These are phyloP conservation scores for Scalesia atractyloides DNA, from an alignment of 129 eudicot genomes.

Conservation along the genomic window DNA sequence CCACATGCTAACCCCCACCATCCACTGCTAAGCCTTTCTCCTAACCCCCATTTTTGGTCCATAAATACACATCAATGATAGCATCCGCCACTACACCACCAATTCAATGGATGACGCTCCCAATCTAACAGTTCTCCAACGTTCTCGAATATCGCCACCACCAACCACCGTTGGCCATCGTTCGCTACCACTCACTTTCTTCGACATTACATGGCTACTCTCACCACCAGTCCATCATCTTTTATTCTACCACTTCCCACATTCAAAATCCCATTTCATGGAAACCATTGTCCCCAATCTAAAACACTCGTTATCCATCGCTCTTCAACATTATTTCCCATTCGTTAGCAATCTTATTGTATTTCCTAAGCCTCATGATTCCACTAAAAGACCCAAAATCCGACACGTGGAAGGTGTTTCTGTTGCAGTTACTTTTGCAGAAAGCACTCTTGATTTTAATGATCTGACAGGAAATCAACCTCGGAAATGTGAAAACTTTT, in stretches of 20 bases:
- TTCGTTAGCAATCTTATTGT: neutral
- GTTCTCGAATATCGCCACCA: slow-evolving; percentile 38
- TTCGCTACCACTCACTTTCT: slow-evolving; percentile 44
- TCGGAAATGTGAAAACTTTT: slow-evolving; percentile 36
- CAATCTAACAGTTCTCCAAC: slow-evolving; percentile 32
- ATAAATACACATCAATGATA: neutral
- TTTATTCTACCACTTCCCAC: slow-evolving; percentile 47
- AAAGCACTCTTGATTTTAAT: slow-evolving; percentile 37
- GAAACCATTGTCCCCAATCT: slow-evolving; percentile 41
- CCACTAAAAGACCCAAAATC: slow-evolving; percentile 36
- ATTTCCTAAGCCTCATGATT: neutral
- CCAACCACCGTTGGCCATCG: slow-evolving; percentile 35
- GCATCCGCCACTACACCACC: neutral
- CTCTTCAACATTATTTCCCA: slow-evolving; percentile 28
- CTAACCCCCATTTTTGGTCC: slow-evolving; percentile 4
- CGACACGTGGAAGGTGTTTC: slow-evolving; percentile 40
- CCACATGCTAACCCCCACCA: slow-evolving; percentile 2
- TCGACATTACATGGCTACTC: slow-evolving; percentile 47
- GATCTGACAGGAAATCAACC: slow-evolving; percentile 41
- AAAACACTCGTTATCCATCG: slow-evolving; percentile 43
- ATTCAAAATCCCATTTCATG: slow-evolving; percentile 35
- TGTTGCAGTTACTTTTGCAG: slow-evolving; percentile 38
- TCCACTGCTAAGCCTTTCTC: slow-evolving; percentile 19
- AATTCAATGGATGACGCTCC: slow-evolving; percentile 18
- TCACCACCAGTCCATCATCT: slow-evolving; percentile 46